phyloP scores from a whole-genome alignment of 768 basidiomycete species.

The Leccinellum rugosiceps region DNA sequence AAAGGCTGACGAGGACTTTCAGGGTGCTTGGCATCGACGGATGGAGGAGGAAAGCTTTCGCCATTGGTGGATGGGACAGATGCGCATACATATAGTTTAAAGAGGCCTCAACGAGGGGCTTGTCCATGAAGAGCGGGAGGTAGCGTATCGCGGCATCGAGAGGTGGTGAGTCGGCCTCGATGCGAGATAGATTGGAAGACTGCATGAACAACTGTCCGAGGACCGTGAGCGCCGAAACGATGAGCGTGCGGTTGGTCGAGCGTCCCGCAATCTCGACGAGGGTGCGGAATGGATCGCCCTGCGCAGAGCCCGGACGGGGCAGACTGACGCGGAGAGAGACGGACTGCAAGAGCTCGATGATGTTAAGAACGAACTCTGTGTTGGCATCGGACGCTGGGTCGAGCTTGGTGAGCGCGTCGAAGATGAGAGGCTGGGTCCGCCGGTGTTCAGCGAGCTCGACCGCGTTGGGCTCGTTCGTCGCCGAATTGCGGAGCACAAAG shows the following conservation, averaged over 20 bases:
- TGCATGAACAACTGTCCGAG: constrained; percentile 63
- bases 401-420: constrained; percentile 62
- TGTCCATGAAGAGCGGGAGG: constrained; percentile 71
- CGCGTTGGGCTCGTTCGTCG: constrained; percentile 66
- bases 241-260: constrained; percentile 71
- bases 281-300: constrained; percentile 51
- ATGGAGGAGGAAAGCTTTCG: constrained; percentile 72
- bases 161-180: constrained; percentile 55
- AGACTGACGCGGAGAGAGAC: constrained; percentile 48
- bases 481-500: constrained; percentile 82
- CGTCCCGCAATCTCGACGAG: constrained; percentile 52
- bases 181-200: constrained; percentile 51
- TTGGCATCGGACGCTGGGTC: constrained; percentile 62
- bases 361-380: constrained; percentile 67
- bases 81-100: constrained; percentile 75
- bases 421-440: constrained; percentile 62
- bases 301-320: constrained; percentile 33
- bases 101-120: constrained; percentile 63
- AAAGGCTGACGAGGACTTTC: constrained; percentile 61
- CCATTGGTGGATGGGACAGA: constrained; percentile 69
- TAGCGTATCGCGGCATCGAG: constrained; percentile 64
- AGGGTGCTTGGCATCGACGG: constrained; percentile 68
- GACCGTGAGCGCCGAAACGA: constrained; percentile 60
- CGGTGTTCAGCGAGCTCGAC: constrained; percentile 54
- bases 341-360: constrained; percentile 67